Percentiles rank a stretch among this genome's conserved stretches.
Evolutionary conservation across 257 asterid species (phyloP).

Genomic region (Osmanthus fragrans): DNA sequence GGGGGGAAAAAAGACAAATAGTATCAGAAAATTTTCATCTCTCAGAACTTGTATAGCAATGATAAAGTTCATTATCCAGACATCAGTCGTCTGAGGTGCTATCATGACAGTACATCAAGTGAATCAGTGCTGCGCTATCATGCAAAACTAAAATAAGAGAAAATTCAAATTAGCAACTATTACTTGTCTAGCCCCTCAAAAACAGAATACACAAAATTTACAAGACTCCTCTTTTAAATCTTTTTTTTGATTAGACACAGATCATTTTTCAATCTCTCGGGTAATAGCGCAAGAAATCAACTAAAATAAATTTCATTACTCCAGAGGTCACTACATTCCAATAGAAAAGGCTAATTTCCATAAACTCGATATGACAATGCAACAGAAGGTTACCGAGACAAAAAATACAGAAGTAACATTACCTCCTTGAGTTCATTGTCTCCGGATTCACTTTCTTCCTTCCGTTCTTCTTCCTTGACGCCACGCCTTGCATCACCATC

Average conservation of each 20-base stretch:
- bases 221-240: background rate
- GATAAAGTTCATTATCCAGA: slow-evolving; percentile 6
- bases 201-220: background rate
- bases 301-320: background rate
- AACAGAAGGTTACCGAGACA: background rate
- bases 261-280: background rate
- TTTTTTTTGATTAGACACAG: background rate
- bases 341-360: background rate
- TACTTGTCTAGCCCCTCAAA: background rate
- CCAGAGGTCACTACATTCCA: background rate
- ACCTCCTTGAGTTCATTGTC: slow-evolving; percentile 41
- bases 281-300: slow-evolving; percentile 3
- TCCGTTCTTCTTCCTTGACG: slow-evolving; percentile 26
- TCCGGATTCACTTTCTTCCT: slow-evolving; percentile 23
- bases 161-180: background rate
- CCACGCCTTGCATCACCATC: slow-evolving; percentile 26
- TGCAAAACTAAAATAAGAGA: background rate
- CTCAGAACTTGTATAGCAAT: background rate
- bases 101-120: background rate
- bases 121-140: background rate
- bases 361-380: slow-evolving; percentile 5
- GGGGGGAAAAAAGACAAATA: background rate
- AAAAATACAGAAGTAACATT: background rate
- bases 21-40: background rate
- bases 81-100: background rate